Evolutionary conservation across 169 alveolate species (phyloP).

Genomic region (Plasmodium knowlesi): DNA sequence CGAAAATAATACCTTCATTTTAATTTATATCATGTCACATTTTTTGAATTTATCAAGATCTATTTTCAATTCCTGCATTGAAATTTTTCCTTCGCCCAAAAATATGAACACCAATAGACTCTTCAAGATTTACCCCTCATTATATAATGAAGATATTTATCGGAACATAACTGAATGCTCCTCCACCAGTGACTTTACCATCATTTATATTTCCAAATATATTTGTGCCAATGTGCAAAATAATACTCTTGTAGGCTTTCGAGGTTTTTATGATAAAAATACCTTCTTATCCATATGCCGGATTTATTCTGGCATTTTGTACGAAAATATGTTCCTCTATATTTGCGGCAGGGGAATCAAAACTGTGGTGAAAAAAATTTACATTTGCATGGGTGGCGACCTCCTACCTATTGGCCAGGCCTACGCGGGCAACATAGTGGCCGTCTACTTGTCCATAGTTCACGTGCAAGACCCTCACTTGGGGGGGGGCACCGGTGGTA

Average conservation of each 20-base stretch:
- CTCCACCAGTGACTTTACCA: conserved; percentile 14
- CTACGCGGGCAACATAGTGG: conserved; percentile 85
- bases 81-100: conserved; percentile 69
- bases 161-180: conserved; percentile 33
- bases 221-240: conserved; percentile 74
- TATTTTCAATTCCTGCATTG: conserved; percentile 55
- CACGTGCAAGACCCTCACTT: background rate
- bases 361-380: conserved; percentile 68
- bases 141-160: conserved; percentile 53
- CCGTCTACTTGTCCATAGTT: conserved; percentile 78
- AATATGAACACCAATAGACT: conserved; percentile 35
- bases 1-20: conserved; percentile 37
- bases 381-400: conserved; percentile 88
- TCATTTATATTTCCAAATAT: conserved; percentile 65
- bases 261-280: conserved; percentile 60
- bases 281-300: conserved; percentile 57
- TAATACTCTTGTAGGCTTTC: conserved; percentile 60
- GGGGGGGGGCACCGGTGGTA: background rate
- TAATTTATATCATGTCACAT: conserved; percentile 31
- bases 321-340: conserved; percentile 81
- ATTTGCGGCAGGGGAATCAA: conserved; percentile 78
- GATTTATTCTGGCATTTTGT: conserved; percentile 83
- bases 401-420: conserved; percentile 82
- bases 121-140: conserved; percentile 64
- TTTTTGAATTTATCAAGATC: conserved; percentile 63